A percentile compares a stretch with the other conserved stretches of the same genome.
Conservation (phyloP, 2,329 filamentous ascomycete species). For the Hypoxylon rubiginosum region DNA sequence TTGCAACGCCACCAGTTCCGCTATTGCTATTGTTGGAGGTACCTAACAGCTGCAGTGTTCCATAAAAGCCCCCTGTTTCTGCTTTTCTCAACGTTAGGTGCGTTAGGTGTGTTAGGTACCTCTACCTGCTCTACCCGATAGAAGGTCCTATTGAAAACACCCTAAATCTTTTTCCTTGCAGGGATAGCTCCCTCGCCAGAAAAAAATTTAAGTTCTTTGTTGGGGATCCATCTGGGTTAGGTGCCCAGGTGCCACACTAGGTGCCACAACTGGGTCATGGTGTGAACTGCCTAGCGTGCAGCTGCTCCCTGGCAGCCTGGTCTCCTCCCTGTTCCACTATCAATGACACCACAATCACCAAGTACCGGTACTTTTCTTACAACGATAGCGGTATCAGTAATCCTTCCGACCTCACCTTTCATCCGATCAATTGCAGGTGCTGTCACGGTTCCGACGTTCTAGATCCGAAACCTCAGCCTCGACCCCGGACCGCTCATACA, state of each 20-base stretch:
- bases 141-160: slow-evolving; percentile 13
- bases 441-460: slow-evolving; percentile 8
- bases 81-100: slow-evolving; percentile 29
- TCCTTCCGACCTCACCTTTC: slow-evolving; percentile 7
- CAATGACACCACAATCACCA: slow-evolving; percentile 11
- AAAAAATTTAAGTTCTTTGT: slow-evolving; percentile 53
- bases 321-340: slow-evolving; percentile 23
- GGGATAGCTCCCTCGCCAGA: slow-evolving; percentile 46
- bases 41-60: slow-evolving; percentile 24
- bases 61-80: slow-evolving; percentile 14
- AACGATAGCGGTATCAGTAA: neutral
- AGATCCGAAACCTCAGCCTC: slow-evolving; percentile 5
- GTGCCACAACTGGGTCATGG: slow-evolving; percentile 12
- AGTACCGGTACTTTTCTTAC: slow-evolving; percentile 26
- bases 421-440: neutral
- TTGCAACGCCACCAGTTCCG: neutral
- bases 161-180: slow-evolving; percentile 23
- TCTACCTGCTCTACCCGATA: slow-evolving; percentile 16
- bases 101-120: neutral
- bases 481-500: neutral
- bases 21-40: neutral
- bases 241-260: slow-evolving; percentile 56
- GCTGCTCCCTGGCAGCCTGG: neutral
- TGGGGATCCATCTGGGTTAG: slow-evolving; percentile 61
- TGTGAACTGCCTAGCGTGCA: slow-evolving; percentile 40